phyloP scores from a whole-genome alignment of 352 stramenopile genomes.

The Elongisporangium undulatum region DNA sequence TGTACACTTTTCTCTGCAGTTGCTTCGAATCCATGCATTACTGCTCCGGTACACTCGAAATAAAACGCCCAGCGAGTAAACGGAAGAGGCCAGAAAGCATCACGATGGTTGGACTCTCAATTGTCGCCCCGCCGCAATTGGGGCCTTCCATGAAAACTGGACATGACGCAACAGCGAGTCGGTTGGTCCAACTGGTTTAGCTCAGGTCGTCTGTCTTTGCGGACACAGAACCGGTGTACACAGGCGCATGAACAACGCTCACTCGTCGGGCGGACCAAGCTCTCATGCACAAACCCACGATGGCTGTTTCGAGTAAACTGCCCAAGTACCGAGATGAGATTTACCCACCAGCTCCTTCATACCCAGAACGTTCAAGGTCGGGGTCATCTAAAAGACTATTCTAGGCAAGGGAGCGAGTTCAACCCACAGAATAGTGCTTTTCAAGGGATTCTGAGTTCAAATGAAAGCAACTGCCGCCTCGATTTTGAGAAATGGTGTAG shows the following conservation, averaged over 20 bases:
- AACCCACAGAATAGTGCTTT: neutral
- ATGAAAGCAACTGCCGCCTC: neutral
- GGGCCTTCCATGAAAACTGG: neutral
- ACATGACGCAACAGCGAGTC: neutral
- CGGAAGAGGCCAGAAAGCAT: neutral
- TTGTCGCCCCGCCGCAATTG: neutral
- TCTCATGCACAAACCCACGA: neutral
- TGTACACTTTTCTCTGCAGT: neutral
- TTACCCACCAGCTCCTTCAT: too few relatives aligned
- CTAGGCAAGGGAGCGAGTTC: neutral
- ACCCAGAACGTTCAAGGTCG: too few relatives aligned
- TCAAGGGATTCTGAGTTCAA: neutral
- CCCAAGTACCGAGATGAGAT: too few relatives aligned
- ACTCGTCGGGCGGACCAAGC: neutral
- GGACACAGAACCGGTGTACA: neutral
- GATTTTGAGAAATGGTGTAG: too few relatives aligned
- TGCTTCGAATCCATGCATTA: neutral
- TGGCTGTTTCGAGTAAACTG: too few relatives aligned
- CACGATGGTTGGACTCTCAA: neutral
- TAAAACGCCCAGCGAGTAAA: neutral
- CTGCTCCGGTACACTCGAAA: neutral
- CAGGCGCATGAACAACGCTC: neutral
- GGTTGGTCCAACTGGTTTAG: neutral
- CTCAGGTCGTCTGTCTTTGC: neutral
- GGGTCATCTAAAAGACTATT: too few relatives aligned